phyloP scores from a whole-genome alignment of 2,329 filamentous ascomycete genomes.

The Metarhizium sp. region DNA sequence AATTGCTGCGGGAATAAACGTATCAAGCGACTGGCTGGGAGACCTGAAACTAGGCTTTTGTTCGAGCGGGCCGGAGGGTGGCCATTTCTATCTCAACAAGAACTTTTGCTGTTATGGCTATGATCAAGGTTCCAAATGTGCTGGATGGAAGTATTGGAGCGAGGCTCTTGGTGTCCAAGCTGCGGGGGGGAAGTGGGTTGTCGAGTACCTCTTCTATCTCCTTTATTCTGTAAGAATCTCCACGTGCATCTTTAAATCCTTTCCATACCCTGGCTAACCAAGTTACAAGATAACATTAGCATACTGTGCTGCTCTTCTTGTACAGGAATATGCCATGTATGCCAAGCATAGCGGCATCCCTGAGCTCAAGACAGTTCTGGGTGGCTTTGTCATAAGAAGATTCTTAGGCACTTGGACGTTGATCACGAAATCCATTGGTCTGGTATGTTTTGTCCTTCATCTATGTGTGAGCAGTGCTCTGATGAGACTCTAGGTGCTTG shows the following conservation, averaged over 20 bases:
- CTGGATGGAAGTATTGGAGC: conserved; percentile 83
- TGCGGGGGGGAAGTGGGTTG: conserved; percentile 62
- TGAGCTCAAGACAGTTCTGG: conserved; percentile 93
- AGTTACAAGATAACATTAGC: conserved; percentile 63
- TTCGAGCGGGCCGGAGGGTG: conserved; percentile 62
- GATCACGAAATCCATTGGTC: conserved; percentile 76
- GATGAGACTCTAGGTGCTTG: conserved; percentile 54
- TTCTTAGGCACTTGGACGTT: conserved; percentile 87
- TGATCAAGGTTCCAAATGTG: conserved; percentile 70
- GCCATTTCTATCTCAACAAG: conserved; percentile 83
- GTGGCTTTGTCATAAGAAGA: conserved; percentile 82
- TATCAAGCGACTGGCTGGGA: conserved; percentile 85
- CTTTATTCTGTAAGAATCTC: conserved; percentile 60
- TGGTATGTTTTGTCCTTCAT: conserved; percentile 45
- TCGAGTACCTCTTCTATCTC: conserved; percentile 83
- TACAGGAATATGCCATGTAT: conserved; percentile 75
- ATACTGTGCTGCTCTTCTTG: conserved; percentile 64
- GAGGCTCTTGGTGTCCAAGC: conserved; percentile 59
- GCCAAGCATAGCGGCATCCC: conserved; percentile 94
- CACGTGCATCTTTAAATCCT: not conserved
- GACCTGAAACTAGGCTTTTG: conserved; percentile 91
- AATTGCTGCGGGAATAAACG: conserved; percentile 81
- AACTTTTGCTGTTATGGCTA: conserved; percentile 91
- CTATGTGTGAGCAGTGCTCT: not conserved
- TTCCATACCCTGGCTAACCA: not conserved